Evolutionary conservation across 192 early-diverging fungal genomes (phyloP).

Genomic region (Dissophora globulifera): DNA sequence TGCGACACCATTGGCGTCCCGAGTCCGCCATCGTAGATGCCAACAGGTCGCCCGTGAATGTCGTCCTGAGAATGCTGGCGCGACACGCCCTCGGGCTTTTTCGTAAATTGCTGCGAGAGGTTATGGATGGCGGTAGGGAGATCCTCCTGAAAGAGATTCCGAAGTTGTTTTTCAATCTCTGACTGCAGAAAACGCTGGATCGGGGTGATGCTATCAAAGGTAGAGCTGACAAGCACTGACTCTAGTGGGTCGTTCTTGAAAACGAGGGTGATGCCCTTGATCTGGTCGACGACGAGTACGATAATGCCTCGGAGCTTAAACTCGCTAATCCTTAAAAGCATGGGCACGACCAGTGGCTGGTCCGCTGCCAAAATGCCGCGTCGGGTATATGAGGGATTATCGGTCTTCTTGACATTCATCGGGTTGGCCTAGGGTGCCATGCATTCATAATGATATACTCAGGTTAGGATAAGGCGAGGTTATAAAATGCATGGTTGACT

Average conservation of each 20-base stretch:
- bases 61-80: conserved; percentile 40
- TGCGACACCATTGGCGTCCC: conserved; percentile 30
- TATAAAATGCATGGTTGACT: no score
- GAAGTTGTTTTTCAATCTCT: conserved; percentile 89
- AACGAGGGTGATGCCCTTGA: conserved; percentile 93
- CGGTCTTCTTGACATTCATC: conserved; percentile 66
- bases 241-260: conserved; percentile 99
- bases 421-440: conserved; percentile 81
- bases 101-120: conserved; percentile 77
- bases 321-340: conserved; percentile 91
- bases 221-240: conserved; percentile 92
- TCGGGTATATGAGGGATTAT: conserved; percentile 71
- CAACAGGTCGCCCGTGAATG: conserved; percentile 21
- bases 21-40: conserved; percentile 42
- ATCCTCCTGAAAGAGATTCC: conserved; percentile 94
- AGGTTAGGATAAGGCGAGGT: no score
- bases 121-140: conserved; percentile 94
- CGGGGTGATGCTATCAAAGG: conserved; percentile 93
- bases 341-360: conserved; percentile 94
- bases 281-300: conserved; percentile 93
- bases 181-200: conserved; percentile 89
- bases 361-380: conserved; percentile 87
- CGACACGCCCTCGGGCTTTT: conserved; percentile 51
- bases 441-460: no score
- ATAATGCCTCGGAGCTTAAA: conserved; percentile 91